Percentiles rank a stretch among this genome's conserved stretches.
These are phyloP conservation scores for Ceratocystis papillata DNA, from an alignment of 2,329 filamentous ascomycete species.

Conservation along the genomic window DNA sequence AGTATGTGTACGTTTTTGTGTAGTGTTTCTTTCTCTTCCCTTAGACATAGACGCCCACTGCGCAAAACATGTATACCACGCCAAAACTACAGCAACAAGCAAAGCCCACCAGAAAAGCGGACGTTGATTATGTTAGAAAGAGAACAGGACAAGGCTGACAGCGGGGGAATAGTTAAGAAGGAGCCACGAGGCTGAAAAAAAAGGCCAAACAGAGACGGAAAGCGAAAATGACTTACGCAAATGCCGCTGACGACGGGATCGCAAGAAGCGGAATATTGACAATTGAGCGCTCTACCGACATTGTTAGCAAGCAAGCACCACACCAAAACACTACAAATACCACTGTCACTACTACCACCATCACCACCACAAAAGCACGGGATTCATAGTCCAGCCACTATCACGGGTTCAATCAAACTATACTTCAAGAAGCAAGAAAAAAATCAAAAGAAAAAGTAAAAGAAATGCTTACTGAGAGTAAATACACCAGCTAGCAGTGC, in stretches of 20 bases:
- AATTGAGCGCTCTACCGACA: slow-evolving; percentile 61
- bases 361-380: too few species aligned
- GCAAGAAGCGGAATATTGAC: slow-evolving; percentile 67
- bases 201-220: neutral
- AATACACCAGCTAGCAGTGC: slow-evolving; percentile 67
- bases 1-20: too few species aligned
- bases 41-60: slow-evolving; percentile 93
- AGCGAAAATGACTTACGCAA: slow-evolving; percentile 57
- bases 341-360: too few species aligned
- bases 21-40: slow-evolving; percentile 28
- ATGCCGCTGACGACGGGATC: slow-evolving; percentile 73
- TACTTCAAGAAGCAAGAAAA: neutral
- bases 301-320: neutral
- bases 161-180: slow-evolving; percentile 19
- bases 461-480: slow-evolving; percentile 60
- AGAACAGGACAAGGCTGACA: slow-evolving; percentile 17
- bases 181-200: slow-evolving; percentile 1
- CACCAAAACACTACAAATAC: too few species aligned
- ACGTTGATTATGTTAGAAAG: slow-evolving; percentile 15
- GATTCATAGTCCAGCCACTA: too few species aligned
- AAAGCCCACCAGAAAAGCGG: slow-evolving; percentile 25
- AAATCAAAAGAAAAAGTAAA: neutral
- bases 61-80: slow-evolving; percentile 97
- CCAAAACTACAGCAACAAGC: slow-evolving; percentile 54
- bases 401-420: too few species aligned